These are phyloP conservation scores for Phytopythium mirpurense DNA, from an alignment of 352 stramenopile species.

Conservation along the genomic window DNA sequence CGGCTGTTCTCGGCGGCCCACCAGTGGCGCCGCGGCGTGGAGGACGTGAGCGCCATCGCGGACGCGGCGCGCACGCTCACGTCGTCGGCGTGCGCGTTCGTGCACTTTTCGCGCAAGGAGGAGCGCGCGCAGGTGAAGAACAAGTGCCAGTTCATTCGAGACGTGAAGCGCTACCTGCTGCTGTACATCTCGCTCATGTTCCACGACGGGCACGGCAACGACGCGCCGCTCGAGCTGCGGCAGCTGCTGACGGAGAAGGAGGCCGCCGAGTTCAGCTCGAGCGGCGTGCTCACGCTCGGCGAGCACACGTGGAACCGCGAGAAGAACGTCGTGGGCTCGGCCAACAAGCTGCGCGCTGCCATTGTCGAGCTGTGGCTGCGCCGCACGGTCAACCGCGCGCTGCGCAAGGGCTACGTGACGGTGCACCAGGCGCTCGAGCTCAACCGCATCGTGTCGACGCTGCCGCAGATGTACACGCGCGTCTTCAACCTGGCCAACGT, in stretches of 20 bases:
- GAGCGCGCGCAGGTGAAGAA: constrained; percentile 27
- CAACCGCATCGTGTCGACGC: constrained; percentile 34
- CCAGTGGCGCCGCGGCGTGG: constrained; percentile 44
- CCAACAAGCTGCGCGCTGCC: constrained; percentile 42
- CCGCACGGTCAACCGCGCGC: constrained; percentile 31
- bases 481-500: constrained; percentile 48
- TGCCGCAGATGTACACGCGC: constrained; percentile 47
- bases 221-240: constrained; percentile 32
- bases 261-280: constrained; percentile 27
- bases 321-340: constrained; percentile 36
- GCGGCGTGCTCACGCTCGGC: constrained; percentile 31
- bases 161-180: constrained; percentile 57
- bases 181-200: constrained; percentile 51
- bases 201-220: constrained; percentile 44
- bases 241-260: constrained; percentile 41
- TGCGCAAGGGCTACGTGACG: constrained; percentile 34
- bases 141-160: constrained; percentile 48
- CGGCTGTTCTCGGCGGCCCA: constrained; percentile 31
- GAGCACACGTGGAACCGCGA: constrained; percentile 39
- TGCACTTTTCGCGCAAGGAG: constrained; percentile 39
- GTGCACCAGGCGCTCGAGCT: constrained; percentile 43
- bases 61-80: constrained; percentile 35
- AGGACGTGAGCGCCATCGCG: constrained; percentile 30
- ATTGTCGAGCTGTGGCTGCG: constrained; percentile 60
- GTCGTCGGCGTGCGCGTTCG: constrained; percentile 33